Conservation (phyloP, 23 red algal species). For the Gracilaria vermiculophylla region DNA sequence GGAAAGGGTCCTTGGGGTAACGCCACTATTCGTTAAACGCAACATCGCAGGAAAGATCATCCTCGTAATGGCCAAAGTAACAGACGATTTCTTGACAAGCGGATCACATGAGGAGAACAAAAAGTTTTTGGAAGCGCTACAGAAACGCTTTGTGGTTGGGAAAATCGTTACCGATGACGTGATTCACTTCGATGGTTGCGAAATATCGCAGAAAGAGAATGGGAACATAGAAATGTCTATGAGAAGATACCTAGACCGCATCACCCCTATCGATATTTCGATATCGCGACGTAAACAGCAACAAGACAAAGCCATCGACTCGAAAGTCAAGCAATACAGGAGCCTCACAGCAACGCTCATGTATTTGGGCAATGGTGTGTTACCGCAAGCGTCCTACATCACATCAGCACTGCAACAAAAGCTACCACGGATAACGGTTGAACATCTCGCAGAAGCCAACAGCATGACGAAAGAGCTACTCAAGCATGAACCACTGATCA, state of each 20-base stretch:
- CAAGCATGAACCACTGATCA: not conserved
- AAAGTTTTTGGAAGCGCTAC: not conserved
- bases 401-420: constrained; percentile 23
- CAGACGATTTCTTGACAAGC: not conserved
- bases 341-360: not conserved
- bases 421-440: not conserved
- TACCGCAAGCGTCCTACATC: constrained; percentile 33
- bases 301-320: not conserved
- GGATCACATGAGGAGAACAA: not conserved
- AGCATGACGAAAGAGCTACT: not conserved
- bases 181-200: constrained; percentile 14
- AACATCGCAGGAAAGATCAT: not conserved
- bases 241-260: not conserved
- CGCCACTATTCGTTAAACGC: not conserved
- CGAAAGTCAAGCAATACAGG: not conserved
- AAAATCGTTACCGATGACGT: not conserved
- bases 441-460: not conserved
- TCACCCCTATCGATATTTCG: not conserved
- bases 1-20: not conserved
- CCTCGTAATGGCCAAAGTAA: not conserved
- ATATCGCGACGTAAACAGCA: not conserved
- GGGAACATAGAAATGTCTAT: not conserved
- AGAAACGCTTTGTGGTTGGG: not conserved
- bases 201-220: not conserved
- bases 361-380: not conserved